phyloP scores from a whole-genome alignment of 371 early-diverging fungal species.

The Thermomucor indicae-seudaticae region DNA sequence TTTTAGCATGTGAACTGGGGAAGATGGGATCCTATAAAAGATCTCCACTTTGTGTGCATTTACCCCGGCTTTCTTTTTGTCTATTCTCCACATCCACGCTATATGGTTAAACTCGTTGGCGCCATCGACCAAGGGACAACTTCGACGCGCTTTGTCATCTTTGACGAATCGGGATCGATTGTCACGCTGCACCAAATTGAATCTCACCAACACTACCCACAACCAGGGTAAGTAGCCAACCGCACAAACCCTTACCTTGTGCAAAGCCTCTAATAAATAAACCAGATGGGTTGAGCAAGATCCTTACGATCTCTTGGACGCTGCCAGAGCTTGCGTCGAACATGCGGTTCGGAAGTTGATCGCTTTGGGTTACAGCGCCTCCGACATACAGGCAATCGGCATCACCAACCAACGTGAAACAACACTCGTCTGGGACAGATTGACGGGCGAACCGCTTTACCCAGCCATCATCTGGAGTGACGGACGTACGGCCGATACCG shows the following conservation, averaged over 20 bases:
- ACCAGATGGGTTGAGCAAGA: conserved; percentile 88
- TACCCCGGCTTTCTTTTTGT: conserved; percentile 1
- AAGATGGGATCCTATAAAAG: too few relatives aligned
- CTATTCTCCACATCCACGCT: background rate
- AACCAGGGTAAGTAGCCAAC: conserved; percentile 63
- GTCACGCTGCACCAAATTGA: conserved; percentile 76
- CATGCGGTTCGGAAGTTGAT: conserved; percentile 60
- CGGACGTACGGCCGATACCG: conserved; percentile 76
- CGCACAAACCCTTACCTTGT: background rate
- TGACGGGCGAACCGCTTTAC: conserved; percentile 76
- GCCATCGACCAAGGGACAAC: conserved; percentile 95
- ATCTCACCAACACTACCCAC: conserved; percentile 70
- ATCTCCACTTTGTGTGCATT: background rate
- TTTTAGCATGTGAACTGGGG: conserved; percentile 14
- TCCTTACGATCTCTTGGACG: conserved; percentile 69
- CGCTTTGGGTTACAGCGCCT: conserved; percentile 48
- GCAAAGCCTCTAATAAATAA: background rate
- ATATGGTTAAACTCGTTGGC: conserved; percentile 61
- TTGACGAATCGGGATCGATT: conserved; percentile 70
- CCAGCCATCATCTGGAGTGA: conserved; percentile 95
- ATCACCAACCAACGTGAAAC: conserved; percentile 97
- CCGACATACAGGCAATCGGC: conserved; percentile 74
- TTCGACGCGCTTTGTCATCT: conserved; percentile 87
- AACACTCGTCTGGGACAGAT: conserved; percentile 79
- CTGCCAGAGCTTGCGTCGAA: conserved; percentile 68